These are phyloP conservation scores for Hypholoma sublateritium DNA, from an alignment of 768 basidiomycete genomes.

Conservation along the genomic window DNA sequence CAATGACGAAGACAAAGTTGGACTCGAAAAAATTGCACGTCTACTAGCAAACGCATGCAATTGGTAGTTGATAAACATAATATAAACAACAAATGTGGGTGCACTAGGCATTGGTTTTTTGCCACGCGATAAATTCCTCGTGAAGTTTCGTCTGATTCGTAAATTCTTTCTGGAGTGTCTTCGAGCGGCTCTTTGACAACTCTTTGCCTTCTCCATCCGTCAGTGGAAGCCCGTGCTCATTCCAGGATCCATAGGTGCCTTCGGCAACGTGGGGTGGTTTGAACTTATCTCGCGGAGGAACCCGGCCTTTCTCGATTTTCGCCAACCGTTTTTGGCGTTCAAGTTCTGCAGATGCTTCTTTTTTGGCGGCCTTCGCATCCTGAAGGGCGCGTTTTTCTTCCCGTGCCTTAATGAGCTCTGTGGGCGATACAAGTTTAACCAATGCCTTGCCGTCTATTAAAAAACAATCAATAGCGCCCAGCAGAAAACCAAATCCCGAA, in stretches of 20 bases:
- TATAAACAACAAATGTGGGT: not conserved
- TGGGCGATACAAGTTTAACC: slow-evolving; percentile 86
- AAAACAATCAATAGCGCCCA: slow-evolving; percentile 5
- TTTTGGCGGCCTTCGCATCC: slow-evolving; percentile 78
- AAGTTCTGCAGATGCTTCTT: slow-evolving; percentile 66
- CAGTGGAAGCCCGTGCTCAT: slow-evolving; percentile 80
- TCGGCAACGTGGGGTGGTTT: slow-evolving; percentile 75
- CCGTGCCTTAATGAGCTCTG: slow-evolving; percentile 76
- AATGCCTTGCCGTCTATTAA: slow-evolving; percentile 86
- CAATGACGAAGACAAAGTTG: slow-evolving; percentile 72
- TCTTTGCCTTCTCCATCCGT: slow-evolving; percentile 86
- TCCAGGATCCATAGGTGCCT: slow-evolving; percentile 80
- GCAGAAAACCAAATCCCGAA: slow-evolving; percentile 6
- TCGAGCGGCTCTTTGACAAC: slow-evolving; percentile 75
- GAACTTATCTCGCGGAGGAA: slow-evolving; percentile 78
- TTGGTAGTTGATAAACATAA: slow-evolving; percentile 44
- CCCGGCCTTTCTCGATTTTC: slow-evolving; percentile 83
- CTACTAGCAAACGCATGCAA: slow-evolving; percentile 63
- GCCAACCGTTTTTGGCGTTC: slow-evolving; percentile 67
- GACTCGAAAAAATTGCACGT: slow-evolving; percentile 70
- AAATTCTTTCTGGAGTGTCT: slow-evolving; percentile 78
- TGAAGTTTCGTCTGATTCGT: slow-evolving; percentile 75
- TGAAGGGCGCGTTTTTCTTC: slow-evolving; percentile 82
- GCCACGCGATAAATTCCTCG: slow-evolving; percentile 66
- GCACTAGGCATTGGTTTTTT: slow-evolving; percentile 21